Evolutionary conservation across 495 filamentous ascomycete species (phyloP).

Genomic region (Neohortaea acidophila): DNA sequence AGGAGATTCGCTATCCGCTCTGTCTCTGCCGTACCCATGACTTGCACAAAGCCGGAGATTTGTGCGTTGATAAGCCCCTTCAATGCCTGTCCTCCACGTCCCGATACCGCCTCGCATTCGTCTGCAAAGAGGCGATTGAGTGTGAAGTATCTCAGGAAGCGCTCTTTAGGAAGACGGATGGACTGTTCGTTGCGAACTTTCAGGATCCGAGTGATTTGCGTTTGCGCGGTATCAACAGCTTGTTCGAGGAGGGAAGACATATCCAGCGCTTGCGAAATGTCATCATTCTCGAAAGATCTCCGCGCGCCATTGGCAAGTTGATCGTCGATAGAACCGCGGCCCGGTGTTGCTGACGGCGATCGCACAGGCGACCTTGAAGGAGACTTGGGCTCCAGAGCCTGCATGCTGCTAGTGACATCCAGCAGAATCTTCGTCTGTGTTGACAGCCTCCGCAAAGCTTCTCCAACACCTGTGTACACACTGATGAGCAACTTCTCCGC

Average conservation of each 20-base stretch:
- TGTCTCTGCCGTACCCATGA: slow-evolving; percentile 59
- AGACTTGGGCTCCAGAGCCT: slow-evolving; percentile 19
- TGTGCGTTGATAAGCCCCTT: slow-evolving; percentile 84
- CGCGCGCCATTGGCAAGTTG: slow-evolving; percentile 2
- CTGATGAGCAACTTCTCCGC: slow-evolving; percentile 72
- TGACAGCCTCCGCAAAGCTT: slow-evolving; percentile 67
- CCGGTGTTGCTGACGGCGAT: slow-evolving; percentile 15
- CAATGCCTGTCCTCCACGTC: slow-evolving; percentile 64
- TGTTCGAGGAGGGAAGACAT: slow-evolving; percentile 89
- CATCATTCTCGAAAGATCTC: slow-evolving; percentile 42
- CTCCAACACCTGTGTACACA: slow-evolving; percentile 75
- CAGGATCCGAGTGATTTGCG: slow-evolving; percentile 80
- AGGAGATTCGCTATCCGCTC: slow-evolving; percentile 68
- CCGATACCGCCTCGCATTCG: slow-evolving; percentile 92
- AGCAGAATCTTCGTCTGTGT: slow-evolving; percentile 92
- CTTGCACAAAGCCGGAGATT: slow-evolving; percentile 73
- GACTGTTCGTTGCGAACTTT: slow-evolving; percentile 83
- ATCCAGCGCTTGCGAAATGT: slow-evolving; percentile 71
- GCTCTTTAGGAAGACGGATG: slow-evolving; percentile 50
- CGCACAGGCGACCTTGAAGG: slow-evolving; percentile 17
- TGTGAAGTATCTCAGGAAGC: slow-evolving; percentile 82
- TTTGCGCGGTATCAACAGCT: slow-evolving; percentile 82
- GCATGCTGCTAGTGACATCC: slow-evolving; percentile 74
- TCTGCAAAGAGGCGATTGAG: slow-evolving; percentile 90
- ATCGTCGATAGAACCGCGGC: slow-evolving; percentile 14